Percentiles rank a stretch among this genome's conserved stretches.
Conservation (phyloP, 2,329 filamentous ascomycete species). For the Cladosporium halotolerans region DNA sequence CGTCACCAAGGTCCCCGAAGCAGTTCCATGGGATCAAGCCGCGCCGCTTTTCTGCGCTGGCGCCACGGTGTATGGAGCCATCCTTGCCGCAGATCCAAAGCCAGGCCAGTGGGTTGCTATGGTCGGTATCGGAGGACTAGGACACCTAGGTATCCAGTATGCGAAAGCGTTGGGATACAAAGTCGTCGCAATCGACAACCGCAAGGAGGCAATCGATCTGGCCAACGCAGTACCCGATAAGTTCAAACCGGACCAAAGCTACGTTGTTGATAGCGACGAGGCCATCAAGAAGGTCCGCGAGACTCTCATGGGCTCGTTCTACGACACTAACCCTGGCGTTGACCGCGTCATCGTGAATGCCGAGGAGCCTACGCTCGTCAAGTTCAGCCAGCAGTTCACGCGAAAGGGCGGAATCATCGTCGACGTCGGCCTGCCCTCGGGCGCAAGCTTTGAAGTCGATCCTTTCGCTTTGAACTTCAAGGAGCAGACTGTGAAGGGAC, state of each 20-base stretch:
- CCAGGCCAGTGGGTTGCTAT: conserved; percentile 37
- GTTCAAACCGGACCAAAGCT: conserved; percentile 4
- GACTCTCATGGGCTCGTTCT: conserved; percentile 11
- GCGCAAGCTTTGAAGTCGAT: conserved; percentile 1
- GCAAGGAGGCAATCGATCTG: conserved; percentile 24
- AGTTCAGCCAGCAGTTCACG: conserved; percentile 10
- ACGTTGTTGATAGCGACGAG: conserved; percentile 5
- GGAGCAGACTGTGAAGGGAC: conserved; percentile 9
- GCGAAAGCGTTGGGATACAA: conserved; percentile 42
- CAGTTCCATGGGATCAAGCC: conserved; percentile 45
- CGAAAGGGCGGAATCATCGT: conserved; percentile 9
- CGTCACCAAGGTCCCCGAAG: conserved; percentile 36
- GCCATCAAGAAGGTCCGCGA: neutral
- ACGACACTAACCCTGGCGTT: conserved; percentile 12
- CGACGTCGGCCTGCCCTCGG: conserved; percentile 7
- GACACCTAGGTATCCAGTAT: conserved; percentile 44
- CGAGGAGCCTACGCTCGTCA: conserved; percentile 4
- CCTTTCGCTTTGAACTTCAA: conserved; percentile 11
- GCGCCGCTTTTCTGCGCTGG: conserved; percentile 59
- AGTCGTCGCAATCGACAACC: conserved; percentile 41
- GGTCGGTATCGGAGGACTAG: conserved; percentile 41
- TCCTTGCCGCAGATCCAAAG: conserved; percentile 20
- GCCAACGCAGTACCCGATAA: neutral
- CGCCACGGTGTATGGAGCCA: conserved; percentile 47
- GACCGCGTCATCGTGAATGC: conserved; percentile 10